Percentiles rank a stretch among this genome's conserved stretches.
phyloP scores from a whole-genome alignment of 768 basidiomycete species.

The Fomitopsis serialis region DNA sequence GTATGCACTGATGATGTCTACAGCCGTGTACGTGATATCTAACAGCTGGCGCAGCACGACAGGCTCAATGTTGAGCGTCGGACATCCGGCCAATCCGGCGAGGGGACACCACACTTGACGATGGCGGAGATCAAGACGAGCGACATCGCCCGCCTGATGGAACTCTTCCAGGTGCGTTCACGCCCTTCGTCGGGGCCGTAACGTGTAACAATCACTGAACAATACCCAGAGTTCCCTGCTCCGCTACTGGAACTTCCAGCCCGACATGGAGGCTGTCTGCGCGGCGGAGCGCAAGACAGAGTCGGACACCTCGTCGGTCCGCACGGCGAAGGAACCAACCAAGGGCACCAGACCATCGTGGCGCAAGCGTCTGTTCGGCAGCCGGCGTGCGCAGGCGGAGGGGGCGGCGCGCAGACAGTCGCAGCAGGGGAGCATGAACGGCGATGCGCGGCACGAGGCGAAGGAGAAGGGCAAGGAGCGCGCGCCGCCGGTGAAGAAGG shows the following conservation, averaged over 20 bases:
- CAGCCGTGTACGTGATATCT: background rate
- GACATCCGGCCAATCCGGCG: constrained; percentile 32
- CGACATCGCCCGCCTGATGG: constrained; percentile 80
- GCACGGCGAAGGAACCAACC: background rate
- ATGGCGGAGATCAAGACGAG: constrained; percentile 56
- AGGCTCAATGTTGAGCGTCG: constrained; percentile 69
- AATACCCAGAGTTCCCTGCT: constrained; percentile 53
- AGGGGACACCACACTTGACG: constrained; percentile 4
- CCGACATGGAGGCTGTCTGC: constrained; percentile 17
- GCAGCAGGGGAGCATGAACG: constrained; percentile 13
- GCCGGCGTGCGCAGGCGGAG: constrained; percentile 9
- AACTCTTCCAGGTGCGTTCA: constrained; percentile 65
- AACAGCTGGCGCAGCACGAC: constrained; percentile 48
- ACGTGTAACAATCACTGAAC: background rate
- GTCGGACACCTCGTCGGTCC: constrained; percentile 5
- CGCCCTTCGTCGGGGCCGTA: no score
- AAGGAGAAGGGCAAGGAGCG: constrained; percentile 29
- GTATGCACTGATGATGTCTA: constrained; percentile 26
- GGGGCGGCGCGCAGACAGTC: constrained; percentile 6
- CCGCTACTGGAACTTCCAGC: constrained; percentile 68
- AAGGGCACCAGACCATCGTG: constrained; percentile 8
- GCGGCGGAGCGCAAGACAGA: constrained; percentile 4
- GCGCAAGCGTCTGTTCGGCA: constrained; percentile 16
- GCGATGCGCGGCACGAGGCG: constrained; percentile 25
- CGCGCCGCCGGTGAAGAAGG: constrained; percentile 48